phyloP scores from a whole-genome alignment of 2,329 filamentous ascomycete species.

The Penicillium frequentans region DNA sequence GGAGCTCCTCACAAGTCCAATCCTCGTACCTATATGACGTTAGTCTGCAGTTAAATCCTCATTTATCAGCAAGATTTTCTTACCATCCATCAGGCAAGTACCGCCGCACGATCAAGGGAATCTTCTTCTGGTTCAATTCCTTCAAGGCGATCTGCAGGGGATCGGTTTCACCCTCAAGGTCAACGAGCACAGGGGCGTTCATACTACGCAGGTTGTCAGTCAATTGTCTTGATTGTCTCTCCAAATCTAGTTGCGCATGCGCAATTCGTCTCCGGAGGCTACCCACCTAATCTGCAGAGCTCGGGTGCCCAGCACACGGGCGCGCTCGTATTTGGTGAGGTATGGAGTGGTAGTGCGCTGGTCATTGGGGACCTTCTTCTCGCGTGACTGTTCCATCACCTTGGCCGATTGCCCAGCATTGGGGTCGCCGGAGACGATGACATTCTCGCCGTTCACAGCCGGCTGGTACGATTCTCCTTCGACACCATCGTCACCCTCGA shows the following conservation, averaged over 20 bases:
- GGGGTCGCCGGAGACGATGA: slow-evolving; percentile 52
- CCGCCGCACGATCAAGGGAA: slow-evolving; percentile 88
- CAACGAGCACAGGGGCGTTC: slow-evolving; percentile 95
- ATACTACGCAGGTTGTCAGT: slow-evolving; percentile 61
- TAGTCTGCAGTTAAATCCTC: slow-evolving; percentile 2
- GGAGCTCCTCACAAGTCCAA: slow-evolving; percentile 96
- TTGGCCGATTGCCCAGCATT: slow-evolving; percentile 52
- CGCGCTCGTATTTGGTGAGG: slow-evolving; percentile 99
- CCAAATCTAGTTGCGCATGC: slow-evolving; percentile 49
- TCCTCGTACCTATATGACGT: slow-evolving; percentile 76
- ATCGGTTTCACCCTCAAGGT: slow-evolving; percentile 96
- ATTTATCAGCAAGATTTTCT: slow-evolving; percentile 41
- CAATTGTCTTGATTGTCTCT: neutral
- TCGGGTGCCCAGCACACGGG: slow-evolving; percentile 87
- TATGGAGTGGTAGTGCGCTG: slow-evolving; percentile 92
- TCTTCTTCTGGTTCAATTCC: slow-evolving; percentile 97
- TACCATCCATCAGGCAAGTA: slow-evolving; percentile 97
- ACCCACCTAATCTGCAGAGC: slow-evolving; percentile 91
- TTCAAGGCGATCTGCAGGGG: slow-evolving; percentile 97
- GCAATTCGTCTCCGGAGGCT: slow-evolving; percentile 57
- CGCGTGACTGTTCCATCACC: slow-evolving; percentile 57
- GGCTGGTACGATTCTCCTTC: slow-evolving; percentile 45
- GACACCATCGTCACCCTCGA: slow-evolving; percentile 55
- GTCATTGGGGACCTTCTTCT: slow-evolving; percentile 89
- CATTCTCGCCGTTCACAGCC: slow-evolving; percentile 40